Evolutionary conservation across 495 filamentous ascomycete species (phyloP), one percentile per base, ranked within the genome.

Genomic region (Neurospora sp.): DNA sequence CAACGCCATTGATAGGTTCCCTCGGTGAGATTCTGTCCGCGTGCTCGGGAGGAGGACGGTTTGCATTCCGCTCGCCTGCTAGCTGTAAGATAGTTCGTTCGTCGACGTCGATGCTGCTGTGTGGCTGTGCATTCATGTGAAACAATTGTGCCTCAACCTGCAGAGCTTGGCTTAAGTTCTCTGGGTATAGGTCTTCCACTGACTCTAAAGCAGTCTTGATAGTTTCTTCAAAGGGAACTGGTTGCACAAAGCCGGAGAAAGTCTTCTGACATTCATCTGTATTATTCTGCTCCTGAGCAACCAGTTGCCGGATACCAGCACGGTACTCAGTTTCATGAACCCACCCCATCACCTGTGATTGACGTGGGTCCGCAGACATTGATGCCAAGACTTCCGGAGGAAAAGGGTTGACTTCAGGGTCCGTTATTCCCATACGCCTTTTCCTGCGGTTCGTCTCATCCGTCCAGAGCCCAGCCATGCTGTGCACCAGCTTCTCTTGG

Each of bases 401-500:
- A 78, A 96, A 96, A 0, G 93, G 92, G 75, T 87, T 93, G 74
- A 88, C 91, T 45, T 85, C 87, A 7, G 90, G 86, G 71, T 89
- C 85, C 4, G 78, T 75, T 35, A 90, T 81, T 16, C 89, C 88
- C 85, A 94, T 89, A 45, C 84, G 85, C 73, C 85, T 86, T 77
- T 92, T 94, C 41, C 94, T 89, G 68, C 96, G 88, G 53, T 87
- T 88, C 1, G 90, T 93, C 80, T 99, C 96, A 78, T 97, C 94
- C 80, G 89, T 89, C 96, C 96, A 99, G 20, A 99, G 80, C 5
- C 92, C 93, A 71, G 93, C 94, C 90, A 99, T 93, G 74, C 96
- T 98, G 78, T 92, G 93, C 47, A 98, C 94, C 22, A 87, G 79
- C 77, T 94, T 96, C 78, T 94, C 84, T 74, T 93, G 90, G 1